A percentile compares a stretch with the other conserved stretches of the same genome.
phyloP scores from a whole-genome alignment of 1,284 basidiomycete species.

The Irpex lacteus region DNA sequence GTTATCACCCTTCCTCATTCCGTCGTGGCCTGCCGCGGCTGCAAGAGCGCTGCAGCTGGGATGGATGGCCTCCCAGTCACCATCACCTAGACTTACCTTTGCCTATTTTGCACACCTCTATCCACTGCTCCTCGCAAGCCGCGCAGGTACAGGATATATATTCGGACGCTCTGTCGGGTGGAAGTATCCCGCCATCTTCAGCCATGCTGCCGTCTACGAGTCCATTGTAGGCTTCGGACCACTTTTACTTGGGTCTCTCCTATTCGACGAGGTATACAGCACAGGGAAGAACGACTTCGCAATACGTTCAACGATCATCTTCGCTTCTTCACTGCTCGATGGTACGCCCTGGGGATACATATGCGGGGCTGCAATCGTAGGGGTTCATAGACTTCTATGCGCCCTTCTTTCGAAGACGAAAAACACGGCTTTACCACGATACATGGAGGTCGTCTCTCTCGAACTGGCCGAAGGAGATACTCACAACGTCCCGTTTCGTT shows the following conservation, averaged over 20 bases:
- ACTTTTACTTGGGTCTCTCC: conserved; percentile 3
- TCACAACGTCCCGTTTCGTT: not conserved
- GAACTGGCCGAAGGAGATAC: not conserved
- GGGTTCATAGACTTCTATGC: conserved; percentile 1
- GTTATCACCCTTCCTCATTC: conserved; percentile 7
- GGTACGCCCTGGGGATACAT: conserved; percentile 9
- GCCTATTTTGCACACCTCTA: conserved; percentile 4
- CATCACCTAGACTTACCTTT: not conserved
- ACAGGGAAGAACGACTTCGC: not conserved
- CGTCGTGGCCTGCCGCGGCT: not conserved
- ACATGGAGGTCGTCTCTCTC: not conserved
- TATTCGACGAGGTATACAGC: conserved; percentile 1
- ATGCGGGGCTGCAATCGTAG: conserved; percentile 5
- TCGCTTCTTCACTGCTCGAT: conserved; percentile 1
- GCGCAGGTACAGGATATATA: conserved; percentile 3
- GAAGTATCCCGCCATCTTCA: conserved; percentile 8
- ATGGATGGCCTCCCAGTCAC: conserved; percentile 5
- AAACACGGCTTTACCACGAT: not conserved
- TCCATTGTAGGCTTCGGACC: conserved; percentile 11
- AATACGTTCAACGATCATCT: not conserved
- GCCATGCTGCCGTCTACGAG: conserved; percentile 9
- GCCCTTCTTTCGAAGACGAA: not conserved
- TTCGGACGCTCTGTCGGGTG: conserved; percentile 10
- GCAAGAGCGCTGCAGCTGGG: conserved; percentile 2
- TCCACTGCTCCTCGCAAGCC: not conserved